These are phyloP conservation scores for Plasmodium adleri DNA, from an alignment of 169 alveolate genomes.

Conservation along the genomic window DNA sequence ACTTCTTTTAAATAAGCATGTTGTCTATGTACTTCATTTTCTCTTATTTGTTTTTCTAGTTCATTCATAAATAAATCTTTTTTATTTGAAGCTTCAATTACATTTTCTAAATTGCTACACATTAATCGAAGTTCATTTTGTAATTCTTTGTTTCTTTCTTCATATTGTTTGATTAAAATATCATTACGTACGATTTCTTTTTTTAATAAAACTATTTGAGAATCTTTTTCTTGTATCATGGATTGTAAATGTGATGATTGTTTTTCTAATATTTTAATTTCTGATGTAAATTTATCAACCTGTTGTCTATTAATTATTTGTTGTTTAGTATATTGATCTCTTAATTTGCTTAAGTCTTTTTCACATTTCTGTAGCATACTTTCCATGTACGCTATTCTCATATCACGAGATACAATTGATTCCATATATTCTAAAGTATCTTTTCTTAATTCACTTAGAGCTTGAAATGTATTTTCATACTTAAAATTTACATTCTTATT, in stretches of 20 bases:
- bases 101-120: conserved; percentile 76
- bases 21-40: conserved; percentile 76
- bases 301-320: conserved; percentile 37
- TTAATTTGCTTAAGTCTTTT: conserved; percentile 57
- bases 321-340: conserved; percentile 34
- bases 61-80: conserved; percentile 75
- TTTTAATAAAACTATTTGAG: conserved; percentile 74
- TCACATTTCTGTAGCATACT: conserved; percentile 72
- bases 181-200: conserved; percentile 74
- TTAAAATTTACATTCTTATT: conserved; percentile 73
- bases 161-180: conserved; percentile 48
- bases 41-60: conserved; percentile 71
- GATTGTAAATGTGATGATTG: conserved; percentile 69
- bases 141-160: conserved; percentile 71
- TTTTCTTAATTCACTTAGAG: conserved; percentile 72
- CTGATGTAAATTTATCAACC: conserved; percentile 41
- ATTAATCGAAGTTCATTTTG: conserved; percentile 68
- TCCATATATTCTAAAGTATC: conserved; percentile 77
- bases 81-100: conserved; percentile 74
- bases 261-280: conserved; percentile 52
- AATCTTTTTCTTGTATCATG: conserved; percentile 74
- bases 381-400: conserved; percentile 76
- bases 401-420: conserved; percentile 75
- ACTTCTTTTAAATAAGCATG: conserved; percentile 74
- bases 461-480: conserved; percentile 71